Percentiles rank a stretch among this genome's conserved stretches.
Conservation (phyloP, 192 early-diverging fungal species). For the Coemansia guatemalensis region DNA sequence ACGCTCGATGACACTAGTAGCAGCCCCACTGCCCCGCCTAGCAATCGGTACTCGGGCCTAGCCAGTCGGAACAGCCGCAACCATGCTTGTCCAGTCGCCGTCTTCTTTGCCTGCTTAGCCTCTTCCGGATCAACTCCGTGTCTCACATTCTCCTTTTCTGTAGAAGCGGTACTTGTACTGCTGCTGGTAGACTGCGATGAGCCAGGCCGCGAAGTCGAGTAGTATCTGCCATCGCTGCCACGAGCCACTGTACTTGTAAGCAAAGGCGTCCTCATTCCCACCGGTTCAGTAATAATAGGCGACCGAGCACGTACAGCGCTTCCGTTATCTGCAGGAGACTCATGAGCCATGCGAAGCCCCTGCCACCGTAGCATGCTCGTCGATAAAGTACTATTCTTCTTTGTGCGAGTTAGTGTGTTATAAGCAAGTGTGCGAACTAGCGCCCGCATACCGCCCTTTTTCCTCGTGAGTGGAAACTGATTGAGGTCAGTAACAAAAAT, state of each 20-base stretch:
- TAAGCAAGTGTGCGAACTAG: conserved; percentile 1
- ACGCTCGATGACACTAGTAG: conserved; percentile 61
- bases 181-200: conserved; percentile 10
- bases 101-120: conserved; percentile 8
- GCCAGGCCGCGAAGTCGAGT: conserved; percentile 27
- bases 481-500: neutral
- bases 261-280: conserved; percentile 14
- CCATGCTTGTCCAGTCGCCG: conserved; percentile 37
- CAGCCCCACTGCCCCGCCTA: conserved; percentile 58
- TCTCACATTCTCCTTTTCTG: neutral
- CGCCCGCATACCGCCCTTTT: neutral
- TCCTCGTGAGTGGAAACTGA: neutral
- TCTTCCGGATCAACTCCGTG: conserved; percentile 40
- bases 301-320: neutral
- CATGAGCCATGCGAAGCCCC: neutral
- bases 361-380: neutral
- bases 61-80: conserved; percentile 51
- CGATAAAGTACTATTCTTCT: neutral
- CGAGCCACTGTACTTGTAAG: conserved; percentile 17
- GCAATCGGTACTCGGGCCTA: conserved; percentile 42
- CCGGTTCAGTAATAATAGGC: neutral
- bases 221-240: conserved; percentile 34
- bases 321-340: neutral
- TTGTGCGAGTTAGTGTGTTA: neutral
- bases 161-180: neutral